A percentile compares a stretch with the other conserved stretches of the same genome.
Conservation (phyloP, 2,329 filamentous ascomycete species). For the Ophiostoma quercus region DNA sequence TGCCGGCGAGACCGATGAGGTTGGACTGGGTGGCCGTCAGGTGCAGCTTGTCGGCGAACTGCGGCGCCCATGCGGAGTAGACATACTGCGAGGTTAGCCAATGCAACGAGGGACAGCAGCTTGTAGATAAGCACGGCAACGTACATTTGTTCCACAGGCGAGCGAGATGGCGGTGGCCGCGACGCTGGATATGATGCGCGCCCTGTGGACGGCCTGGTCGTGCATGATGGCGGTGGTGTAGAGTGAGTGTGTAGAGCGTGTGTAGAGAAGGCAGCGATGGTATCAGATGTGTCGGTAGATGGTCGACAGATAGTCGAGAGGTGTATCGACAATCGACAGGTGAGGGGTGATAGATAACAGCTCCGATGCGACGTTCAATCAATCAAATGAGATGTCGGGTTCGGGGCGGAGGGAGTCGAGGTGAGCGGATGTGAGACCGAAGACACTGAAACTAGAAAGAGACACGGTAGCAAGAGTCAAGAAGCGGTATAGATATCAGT, state of each 20-base stretch:
- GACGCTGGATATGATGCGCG: slow-evolving; percentile 74
- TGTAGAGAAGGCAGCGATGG: neutral
- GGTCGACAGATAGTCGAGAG: neutral
- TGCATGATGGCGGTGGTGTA: slow-evolving; percentile 24
- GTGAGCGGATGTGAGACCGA: neutral
- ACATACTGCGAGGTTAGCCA: slow-evolving; percentile 62
- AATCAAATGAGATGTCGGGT: slow-evolving; percentile 8
- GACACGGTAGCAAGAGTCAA: neutral
- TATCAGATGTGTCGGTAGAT: no score
- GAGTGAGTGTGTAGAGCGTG: neutral
- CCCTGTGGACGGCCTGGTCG: slow-evolving; percentile 34
- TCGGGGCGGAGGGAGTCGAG: neutral
- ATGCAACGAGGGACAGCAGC: neutral
- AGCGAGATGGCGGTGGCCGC: slow-evolving; percentile 80
- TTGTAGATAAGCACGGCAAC: slow-evolving; percentile 29
- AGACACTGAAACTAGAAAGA: neutral
- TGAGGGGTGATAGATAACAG: neutral
- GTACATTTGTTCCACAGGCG: slow-evolving; percentile 87
- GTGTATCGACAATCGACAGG: neutral
- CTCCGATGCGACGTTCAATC: slow-evolving; percentile 6
- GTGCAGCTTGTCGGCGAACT: slow-evolving; percentile 81
- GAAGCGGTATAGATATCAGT: neutral
- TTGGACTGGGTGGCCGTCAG: slow-evolving; percentile 92
- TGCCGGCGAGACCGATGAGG: slow-evolving; percentile 78
- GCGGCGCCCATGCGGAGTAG: slow-evolving; percentile 95